Percentiles rank a stretch among this genome's conserved stretches.
phyloP scores from a whole-genome alignment of 441 rosid species.

The Jatropha multifida region DNA sequence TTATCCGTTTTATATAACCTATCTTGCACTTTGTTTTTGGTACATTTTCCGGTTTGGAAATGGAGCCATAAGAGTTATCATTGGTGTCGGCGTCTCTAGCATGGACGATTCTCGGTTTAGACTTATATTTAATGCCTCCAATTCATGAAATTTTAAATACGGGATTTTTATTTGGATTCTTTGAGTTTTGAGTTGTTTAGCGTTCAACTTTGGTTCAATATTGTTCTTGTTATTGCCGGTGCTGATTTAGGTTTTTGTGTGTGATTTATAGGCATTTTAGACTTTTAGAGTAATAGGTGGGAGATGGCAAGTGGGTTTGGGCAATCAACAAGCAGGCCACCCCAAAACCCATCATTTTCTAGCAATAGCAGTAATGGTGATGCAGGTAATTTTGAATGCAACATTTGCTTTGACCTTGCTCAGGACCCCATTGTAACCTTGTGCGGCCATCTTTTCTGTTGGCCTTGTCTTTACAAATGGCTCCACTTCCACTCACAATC shows the following conservation, averaged over 20 bases:
- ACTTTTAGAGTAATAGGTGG: conserved; percentile 22
- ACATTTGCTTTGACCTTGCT: conserved; percentile 89
- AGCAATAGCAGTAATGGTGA: conserved; percentile 50
- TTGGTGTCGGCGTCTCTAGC: neutral
- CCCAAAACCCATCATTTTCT: conserved; percentile 53
- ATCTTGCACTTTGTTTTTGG: neutral
- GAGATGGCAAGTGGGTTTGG: conserved; percentile 64
- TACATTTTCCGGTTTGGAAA: too few species aligned
- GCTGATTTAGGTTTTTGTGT: conserved; percentile 5
- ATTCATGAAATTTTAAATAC: neutral
- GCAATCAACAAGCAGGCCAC: conserved; percentile 59
- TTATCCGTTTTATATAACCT: neutral
- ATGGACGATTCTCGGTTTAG: neutral
- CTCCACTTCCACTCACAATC: conserved; percentile 70
- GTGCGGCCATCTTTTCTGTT: conserved; percentile 93
- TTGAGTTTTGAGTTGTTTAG: neutral
- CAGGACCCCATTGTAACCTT: conserved; percentile 90
- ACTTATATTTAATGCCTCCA: neutral
- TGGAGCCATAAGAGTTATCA: too few species aligned
- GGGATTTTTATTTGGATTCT: neutral
- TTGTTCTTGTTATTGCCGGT: neutral
- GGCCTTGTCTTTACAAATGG: conserved; percentile 99
- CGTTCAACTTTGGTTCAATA: neutral
- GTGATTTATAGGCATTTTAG: conserved; percentile 31
- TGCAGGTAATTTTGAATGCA: conserved; percentile 79